phyloP scores from a whole-genome alignment of 345 rosid species.

The Salix exigua region DNA sequence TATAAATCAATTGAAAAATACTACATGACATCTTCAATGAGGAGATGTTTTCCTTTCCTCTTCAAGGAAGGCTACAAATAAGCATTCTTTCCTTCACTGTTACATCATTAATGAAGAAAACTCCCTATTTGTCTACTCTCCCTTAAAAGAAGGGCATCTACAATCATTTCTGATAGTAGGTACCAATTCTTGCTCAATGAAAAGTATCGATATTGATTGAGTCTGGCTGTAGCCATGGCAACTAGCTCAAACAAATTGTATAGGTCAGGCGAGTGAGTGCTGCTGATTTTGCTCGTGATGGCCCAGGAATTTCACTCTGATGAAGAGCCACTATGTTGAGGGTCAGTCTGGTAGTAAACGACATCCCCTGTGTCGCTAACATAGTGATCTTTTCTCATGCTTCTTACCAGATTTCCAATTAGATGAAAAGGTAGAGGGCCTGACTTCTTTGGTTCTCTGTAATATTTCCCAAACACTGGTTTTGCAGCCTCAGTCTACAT shows the following conservation, averaged over 20 bases:
- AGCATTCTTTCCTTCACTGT: not conserved
- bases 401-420: constrained; percentile 44
- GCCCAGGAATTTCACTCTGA: not conserved
- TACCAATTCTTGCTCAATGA: not conserved
- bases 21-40: not conserved
- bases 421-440: constrained; percentile 64
- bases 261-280: not conserved
- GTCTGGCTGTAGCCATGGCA: not conserved
- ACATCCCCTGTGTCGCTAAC: constrained; percentile 73
- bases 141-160: not conserved
- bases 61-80: not conserved
- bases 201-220: not conserved
- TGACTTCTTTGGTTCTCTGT: constrained; percentile 67
- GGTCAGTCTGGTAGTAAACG: constrained; percentile 65
- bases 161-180: not conserved
- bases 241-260: not conserved
- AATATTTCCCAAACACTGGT: constrained; percentile 69
- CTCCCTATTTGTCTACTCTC: not conserved
- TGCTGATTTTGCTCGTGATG: not conserved
- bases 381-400: constrained; percentile 63
- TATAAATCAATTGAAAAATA: not conserved
- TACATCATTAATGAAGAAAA: not conserved
- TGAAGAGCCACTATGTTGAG: constrained; percentile 17
- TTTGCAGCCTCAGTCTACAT: constrained; percentile 63
- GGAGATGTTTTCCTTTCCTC: not conserved